Conservation (phyloP, 495 filamentous ascomycete species). For the Aspergillus heteromorphus region DNA sequence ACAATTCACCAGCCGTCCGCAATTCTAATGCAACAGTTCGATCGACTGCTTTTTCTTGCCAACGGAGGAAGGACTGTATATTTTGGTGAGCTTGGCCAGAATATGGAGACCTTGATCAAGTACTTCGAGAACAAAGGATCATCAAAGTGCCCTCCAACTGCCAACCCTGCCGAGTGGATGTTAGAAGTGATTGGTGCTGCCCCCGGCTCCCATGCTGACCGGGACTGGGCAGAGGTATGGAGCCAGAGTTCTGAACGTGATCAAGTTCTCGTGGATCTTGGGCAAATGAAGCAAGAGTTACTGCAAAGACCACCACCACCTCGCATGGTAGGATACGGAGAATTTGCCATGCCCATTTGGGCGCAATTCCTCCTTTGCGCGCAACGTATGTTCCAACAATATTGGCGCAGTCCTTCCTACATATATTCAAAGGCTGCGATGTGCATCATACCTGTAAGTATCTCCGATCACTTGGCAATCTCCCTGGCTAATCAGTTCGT, state of each 20-base stretch:
- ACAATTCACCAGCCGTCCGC: conserved; percentile 93
- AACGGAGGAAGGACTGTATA: conserved; percentile 77
- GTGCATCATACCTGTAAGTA: conserved; percentile 34
- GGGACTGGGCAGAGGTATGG: conserved; percentile 81
- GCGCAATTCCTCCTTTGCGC: conserved; percentile 45
- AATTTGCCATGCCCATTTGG: conserved; percentile 47
- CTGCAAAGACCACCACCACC: conserved; percentile 38
- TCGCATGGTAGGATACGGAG: conserved; percentile 30
- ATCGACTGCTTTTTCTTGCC: conserved; percentile 76
- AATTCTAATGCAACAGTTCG: conserved; percentile 87
- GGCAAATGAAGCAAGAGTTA: conserved; percentile 52
- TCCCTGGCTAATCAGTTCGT: conserved; percentile 26
- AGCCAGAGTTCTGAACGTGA: conserved; percentile 62
- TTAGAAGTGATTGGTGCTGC: conserved; percentile 85
- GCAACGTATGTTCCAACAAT: conserved; percentile 73
- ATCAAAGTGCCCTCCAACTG: conserved; percentile 59
- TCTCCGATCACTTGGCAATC: background rate
- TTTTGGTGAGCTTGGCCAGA: conserved; percentile 75
- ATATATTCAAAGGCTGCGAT: conserved; percentile 68
- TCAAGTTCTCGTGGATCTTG: conserved; percentile 60
- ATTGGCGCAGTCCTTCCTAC: conserved; percentile 85
- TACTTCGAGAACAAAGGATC: conserved; percentile 80
- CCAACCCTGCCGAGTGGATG: conserved; percentile 91
- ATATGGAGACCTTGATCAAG: conserved; percentile 60
- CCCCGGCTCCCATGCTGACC: conserved; percentile 63